Evolutionary conservation across 305 asterid species (phyloP), one percentile per base, ranked within the genome.

Genomic region (Rubia balearica): DNA sequence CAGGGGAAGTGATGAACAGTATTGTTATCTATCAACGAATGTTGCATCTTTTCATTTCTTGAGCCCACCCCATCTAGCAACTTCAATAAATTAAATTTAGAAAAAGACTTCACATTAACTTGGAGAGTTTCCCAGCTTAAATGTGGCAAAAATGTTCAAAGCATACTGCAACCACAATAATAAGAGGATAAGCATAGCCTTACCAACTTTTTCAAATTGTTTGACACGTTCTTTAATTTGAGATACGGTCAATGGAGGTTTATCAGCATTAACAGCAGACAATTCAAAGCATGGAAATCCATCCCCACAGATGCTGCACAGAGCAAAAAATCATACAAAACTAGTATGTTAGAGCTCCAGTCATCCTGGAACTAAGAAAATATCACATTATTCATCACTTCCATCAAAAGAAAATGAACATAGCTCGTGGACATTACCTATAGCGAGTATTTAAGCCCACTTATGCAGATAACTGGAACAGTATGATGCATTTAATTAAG

Each of bases 231-330:
- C 84, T 78, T 89, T 93, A 83, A 89, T 89, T 73, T 89, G 89
- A 71, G 90, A 81, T 62, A 83, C 75, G 0, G 88, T 85, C 70
- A 93, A 82, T 24, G 96, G 96, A 63, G 97, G 97, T 82, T 93
- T 90, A 83, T 93, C 97, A 64, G 98, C 97, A 83, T 93, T 90
- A 70, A 90, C 89, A 22, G 92, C 97, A 36, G 98, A 88, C 75
- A 93, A 73, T 82, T 90, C 98, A 78, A 89, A 93, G 92, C 97
- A 93, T 48, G 95, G 96, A 77, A 85, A 90, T 78, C 96, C 97
- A 78, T 82, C 96, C 75, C 95, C 92, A 49, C 84, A 86, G 74
- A 90, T 84, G 84, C 98, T 92, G 92, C 92, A 85, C 33, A 65
- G 73, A 61, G 74, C 12, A 73, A 66, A 72, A n/a, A 56, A 42